phyloP scores from a whole-genome alignment of 352 stramenopile species.

The Globisporangium lucens region DNA sequence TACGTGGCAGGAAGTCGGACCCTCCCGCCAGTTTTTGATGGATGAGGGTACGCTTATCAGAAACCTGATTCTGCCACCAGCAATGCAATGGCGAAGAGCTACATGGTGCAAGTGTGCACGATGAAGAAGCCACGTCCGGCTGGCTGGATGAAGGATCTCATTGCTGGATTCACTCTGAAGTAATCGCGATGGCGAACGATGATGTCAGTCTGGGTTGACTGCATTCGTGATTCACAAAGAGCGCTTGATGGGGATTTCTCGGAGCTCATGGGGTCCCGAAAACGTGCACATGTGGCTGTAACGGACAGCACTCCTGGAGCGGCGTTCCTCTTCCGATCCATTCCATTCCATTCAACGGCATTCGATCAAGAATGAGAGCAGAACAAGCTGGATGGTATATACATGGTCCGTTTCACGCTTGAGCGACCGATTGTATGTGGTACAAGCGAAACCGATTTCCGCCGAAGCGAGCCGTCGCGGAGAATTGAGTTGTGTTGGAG shows the following conservation, averaged over 20 bases:
- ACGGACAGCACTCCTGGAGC: neutral
- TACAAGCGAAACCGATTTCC: neutral
- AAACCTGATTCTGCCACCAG: neutral
- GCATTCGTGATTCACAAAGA: neutral
- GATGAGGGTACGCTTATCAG: conserved; percentile 3
- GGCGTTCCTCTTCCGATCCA: neutral
- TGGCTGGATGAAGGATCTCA: neutral
- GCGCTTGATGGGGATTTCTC: neutral
- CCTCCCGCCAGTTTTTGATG: neutral
- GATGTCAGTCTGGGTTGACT: neutral
- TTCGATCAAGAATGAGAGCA: neutral
- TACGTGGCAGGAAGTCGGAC: conserved; percentile 1
- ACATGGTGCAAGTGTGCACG: neutral
- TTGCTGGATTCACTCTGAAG: neutral
- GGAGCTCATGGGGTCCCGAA: neutral
- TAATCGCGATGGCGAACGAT: neutral
- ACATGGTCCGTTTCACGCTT: neutral
- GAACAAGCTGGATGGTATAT: neutral
- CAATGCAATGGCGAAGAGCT: neutral
- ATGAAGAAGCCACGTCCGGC: neutral
- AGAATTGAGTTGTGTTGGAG: neutral
- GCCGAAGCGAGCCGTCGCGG: too few species aligned
- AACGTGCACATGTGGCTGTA: neutral
- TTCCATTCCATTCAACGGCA: neutral
- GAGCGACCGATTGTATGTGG: neutral